phyloP scores from a whole-genome alignment of 305 asterid species.

The Fraxinus albicans region DNA sequence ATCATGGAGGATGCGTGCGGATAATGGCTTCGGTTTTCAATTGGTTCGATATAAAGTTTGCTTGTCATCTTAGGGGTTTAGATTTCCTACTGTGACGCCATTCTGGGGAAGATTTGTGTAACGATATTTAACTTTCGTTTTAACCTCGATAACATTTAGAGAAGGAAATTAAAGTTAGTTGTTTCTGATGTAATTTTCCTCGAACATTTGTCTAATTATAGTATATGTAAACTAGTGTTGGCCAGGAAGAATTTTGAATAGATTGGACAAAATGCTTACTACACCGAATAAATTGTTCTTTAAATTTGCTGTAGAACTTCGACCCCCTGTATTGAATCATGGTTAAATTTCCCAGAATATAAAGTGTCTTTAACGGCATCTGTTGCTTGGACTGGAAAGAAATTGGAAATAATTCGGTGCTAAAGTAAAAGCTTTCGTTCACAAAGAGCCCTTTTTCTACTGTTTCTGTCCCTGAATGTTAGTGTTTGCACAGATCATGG shows the following conservation, averaged over 20 bases:
- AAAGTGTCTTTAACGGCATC: not conserved
- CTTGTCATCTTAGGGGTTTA: not conserved
- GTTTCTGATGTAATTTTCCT: slow-evolving; percentile 6
- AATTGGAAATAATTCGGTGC: not conserved
- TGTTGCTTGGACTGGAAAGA: not conserved
- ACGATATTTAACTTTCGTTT: not conserved
- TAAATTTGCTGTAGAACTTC: not conserved
- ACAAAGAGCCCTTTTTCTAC: not conserved
- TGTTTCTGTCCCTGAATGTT: not conserved
- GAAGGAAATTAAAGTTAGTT: not conserved
- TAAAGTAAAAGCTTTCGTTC: not conserved
- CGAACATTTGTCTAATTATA: not conserved
- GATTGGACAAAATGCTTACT: not conserved
- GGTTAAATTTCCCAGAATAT: not conserved
- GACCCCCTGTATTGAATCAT: not conserved
- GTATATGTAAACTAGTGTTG: not conserved
- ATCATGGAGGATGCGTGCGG: not conserved
- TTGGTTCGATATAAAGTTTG: not conserved
- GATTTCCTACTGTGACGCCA: not conserved
- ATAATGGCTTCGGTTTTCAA: not conserved
- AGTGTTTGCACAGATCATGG: not conserved
- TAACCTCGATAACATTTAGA: not conserved
- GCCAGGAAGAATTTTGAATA: not conserved
- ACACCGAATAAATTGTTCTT: not conserved
- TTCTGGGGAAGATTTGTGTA: not conserved